Evolutionary conservation across 495 filamentous ascomycete species (phyloP).

Genomic region (Pseudotulostoma volvatum): DNA sequence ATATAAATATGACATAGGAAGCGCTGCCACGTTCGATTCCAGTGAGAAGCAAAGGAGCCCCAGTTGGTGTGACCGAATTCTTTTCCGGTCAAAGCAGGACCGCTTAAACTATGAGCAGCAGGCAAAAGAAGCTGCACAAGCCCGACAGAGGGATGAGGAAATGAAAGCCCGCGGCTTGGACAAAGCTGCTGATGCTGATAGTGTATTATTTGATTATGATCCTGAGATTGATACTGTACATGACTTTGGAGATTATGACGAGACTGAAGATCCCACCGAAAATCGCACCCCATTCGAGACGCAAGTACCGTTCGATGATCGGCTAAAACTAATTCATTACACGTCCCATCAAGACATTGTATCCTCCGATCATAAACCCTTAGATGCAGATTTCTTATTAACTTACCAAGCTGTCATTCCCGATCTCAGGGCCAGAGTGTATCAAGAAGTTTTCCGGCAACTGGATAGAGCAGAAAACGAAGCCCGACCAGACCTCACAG

Average conservation of each 20-base stretch:
- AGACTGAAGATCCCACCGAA: conserved; percentile 13
- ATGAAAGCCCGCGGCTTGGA: conserved; percentile 70
- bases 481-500: conserved; percentile 62
- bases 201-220: conserved; percentile 79
- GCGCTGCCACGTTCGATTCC: conserved; percentile 78
- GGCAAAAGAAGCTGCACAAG: conserved; percentile 44
- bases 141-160: conserved; percentile 60
- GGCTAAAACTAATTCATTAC: conserved; percentile 58
- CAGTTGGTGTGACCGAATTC: conserved; percentile 96
- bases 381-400: conserved; percentile 63
- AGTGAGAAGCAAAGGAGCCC: conserved; percentile 86
- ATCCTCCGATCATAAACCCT: conserved; percentile 92
- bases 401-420: conserved; percentile 73
- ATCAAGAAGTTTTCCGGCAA: conserved; percentile 75
- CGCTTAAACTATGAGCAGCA: conserved; percentile 53
- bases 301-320: conserved; percentile 15
- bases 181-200: conserved; percentile 58
- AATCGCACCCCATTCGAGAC: conserved; percentile 9
- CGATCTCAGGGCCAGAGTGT: conserved; percentile 62
- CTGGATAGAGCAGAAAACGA: conserved; percentile 91
- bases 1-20: conserved; percentile 95
- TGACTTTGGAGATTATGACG: conserved; percentile 46
- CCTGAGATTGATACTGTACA: conserved; percentile 56
- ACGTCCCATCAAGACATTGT: conserved; percentile 73
- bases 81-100: conserved; percentile 63